A percentile compares a stretch with the other conserved stretches of the same genome.
Evolutionary conservation across 2,329 filamentous ascomycete species (phyloP).

Genomic region (Acrocalymma vagum): DNA sequence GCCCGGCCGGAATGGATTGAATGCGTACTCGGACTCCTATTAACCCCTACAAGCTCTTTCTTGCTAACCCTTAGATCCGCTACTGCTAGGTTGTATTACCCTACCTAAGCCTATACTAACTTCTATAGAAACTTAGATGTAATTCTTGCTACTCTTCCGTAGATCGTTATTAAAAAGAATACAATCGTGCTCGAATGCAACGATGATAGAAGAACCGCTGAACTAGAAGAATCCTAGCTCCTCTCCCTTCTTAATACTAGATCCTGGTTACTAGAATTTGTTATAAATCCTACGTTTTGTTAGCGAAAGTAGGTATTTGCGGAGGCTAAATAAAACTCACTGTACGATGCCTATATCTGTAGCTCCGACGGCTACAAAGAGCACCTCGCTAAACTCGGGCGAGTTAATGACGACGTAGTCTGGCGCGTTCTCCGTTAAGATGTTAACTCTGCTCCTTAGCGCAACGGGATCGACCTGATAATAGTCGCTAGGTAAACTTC

Average conservation of each 20-base stretch:
- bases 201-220: conserved; percentile 52
- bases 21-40: too few species aligned
- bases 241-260: conserved; percentile 49
- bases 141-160: conserved; percentile 20
- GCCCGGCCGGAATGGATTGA: too few species aligned
- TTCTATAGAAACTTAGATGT: conserved; percentile 12
- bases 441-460: conserved; percentile 46
- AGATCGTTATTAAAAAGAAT: conserved; percentile 59
- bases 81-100: conserved; percentile 36
- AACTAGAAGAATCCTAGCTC: conserved; percentile 54
- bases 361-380: conserved; percentile 54
- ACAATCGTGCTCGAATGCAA: conserved; percentile 48
- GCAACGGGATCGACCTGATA: conserved; percentile 53
- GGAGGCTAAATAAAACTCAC: conserved; percentile 32
- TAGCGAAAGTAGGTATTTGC: too few species aligned
- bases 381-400: conserved; percentile 51
- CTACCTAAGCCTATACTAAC: conserved; percentile 14
- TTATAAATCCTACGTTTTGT: conserved; percentile 50
- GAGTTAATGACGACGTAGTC: conserved; percentile 49
- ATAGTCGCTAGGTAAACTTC: conserved; percentile 53
- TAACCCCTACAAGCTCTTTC: too few species aligned
- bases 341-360: conserved; percentile 52
- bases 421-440: conserved; percentile 50
- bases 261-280: conserved; percentile 37
- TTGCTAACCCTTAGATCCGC: too few species aligned